Base-by-base conservation (phyloP, 352 stramenopile genomes). In the Pythium pyrilobum region DNA sequence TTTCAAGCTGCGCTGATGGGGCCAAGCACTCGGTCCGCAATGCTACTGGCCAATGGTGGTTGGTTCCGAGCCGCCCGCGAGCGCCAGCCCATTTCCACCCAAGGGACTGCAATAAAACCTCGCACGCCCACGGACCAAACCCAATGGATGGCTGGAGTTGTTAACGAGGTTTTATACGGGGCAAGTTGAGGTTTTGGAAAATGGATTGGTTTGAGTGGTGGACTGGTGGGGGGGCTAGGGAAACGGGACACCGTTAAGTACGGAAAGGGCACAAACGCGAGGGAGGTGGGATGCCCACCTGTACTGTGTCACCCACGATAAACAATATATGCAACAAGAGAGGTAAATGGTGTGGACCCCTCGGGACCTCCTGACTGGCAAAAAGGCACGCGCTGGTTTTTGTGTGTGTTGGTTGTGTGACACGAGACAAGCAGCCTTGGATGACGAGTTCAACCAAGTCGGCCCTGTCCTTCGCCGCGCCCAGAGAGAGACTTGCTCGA, bases 51-150 rank as follows among this genome's bases (percentile, higher is more conserved):
- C 52, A 67, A 66, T 65, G 53, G 59, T 77, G 72, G 62, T 81
- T 81, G 71, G 72, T 73, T 74, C 64, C 67, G 57, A 77, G 69
- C 36, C 63, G 67, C 63, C 63, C 67, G 43, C 40, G 34, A 37
- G 55, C 33, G 18, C 16, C 32, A 62, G 44, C 24, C 29, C 38
- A 47, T 59, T 29, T 54, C 34, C 43, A 59, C 21, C 33, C 27
- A 56, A 55, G 51, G 48, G 49, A 55, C 57, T 45, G 5, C 27
- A 13, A 69, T 72, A 76, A 62, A 62, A 56, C 55, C 46, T 56
- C 45, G 44, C 21, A 31, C 16, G n/a, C 9, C 7, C n/a, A 32
- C 31, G 39, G 15, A n/a, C n/a, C 15, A 43, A 46, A 27, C 8
- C 45, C 45, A 66, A 57, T 51, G 45, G 33, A 43, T 61, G 52